Evolutionary conservation across 2,329 filamentous ascomycete genomes (phyloP).

Genomic region (Allantophomopsis cytisporea): DNA sequence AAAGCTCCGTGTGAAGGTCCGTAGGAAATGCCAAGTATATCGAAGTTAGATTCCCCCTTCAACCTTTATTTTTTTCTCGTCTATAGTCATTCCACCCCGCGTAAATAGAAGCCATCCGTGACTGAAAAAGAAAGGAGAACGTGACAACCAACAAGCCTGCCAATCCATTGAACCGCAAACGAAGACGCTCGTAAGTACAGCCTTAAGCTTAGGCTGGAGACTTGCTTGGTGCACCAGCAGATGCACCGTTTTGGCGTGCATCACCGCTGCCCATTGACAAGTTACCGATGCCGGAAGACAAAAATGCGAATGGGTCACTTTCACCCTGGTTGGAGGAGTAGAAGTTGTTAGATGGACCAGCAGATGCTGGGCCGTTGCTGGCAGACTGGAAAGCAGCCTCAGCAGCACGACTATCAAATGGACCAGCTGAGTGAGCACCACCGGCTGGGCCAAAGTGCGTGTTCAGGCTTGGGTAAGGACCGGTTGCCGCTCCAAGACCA

Average conservation of each 20-base stretch:
- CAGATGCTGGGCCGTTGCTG: conserved; percentile 66
- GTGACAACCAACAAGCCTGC: no score
- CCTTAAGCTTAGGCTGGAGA: conserved; percentile 15
- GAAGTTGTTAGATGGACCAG: conserved; percentile 60
- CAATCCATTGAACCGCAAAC: no score
- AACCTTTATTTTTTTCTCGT: no score
- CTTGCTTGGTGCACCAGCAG: conserved; percentile 17
- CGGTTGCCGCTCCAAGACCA: conserved; percentile 65
- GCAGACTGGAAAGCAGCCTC: conserved; percentile 91
- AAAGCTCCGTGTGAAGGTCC: no score
- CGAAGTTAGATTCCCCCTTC: no score
- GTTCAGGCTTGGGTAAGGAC: conserved; percentile 71
- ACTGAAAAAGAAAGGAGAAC: no score
- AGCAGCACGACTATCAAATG: conserved; percentile 85
- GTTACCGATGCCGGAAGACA: conserved; percentile 59
- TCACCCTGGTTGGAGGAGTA: conserved; percentile 49
- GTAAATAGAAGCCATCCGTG: no score
- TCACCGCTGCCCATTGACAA: conserved; percentile 58
- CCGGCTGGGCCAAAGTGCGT: conserved; percentile 65
- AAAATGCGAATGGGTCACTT: conserved; percentile 68
- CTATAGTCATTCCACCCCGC: no score
- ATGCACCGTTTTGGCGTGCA: conserved; percentile 46
- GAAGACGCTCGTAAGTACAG: no score
- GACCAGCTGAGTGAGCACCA: conserved; percentile 68
- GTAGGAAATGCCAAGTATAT: no score